Percentiles rank a stretch among this genome's conserved stretches.
phyloP scores from a whole-genome alignment of 495 filamentous ascomycete genomes.

The Hamigera avellanea region DNA sequence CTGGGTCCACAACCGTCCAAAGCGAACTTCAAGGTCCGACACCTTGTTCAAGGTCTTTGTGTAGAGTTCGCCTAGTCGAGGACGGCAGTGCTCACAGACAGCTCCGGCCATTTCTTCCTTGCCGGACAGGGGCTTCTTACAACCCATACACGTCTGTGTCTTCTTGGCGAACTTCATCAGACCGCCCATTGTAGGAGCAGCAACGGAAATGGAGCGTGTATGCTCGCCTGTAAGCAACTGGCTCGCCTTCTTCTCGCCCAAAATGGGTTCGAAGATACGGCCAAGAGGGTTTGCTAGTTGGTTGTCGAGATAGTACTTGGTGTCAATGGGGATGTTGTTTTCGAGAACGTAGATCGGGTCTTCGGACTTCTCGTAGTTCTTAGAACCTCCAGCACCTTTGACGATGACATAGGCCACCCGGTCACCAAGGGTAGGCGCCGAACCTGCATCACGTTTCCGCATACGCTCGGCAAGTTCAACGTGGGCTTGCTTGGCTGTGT shows the following conservation, averaged over 20 bases:
- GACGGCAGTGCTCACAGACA: slow-evolving; percentile 75
- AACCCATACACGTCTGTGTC: slow-evolving; percentile 96
- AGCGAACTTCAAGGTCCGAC: slow-evolving; percentile 83
- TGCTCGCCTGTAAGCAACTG: slow-evolving; percentile 81
- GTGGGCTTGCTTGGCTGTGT: slow-evolving; percentile 86
- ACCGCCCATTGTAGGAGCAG: slow-evolving; percentile 78
- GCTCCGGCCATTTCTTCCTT: slow-evolving; percentile 75
- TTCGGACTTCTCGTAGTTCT: slow-evolving; percentile 91
- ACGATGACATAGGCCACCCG: slow-evolving; percentile 98
- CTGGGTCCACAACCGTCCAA: slow-evolving; percentile 92
- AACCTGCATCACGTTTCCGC: slow-evolving; percentile 90
- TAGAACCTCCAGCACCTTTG: slow-evolving; percentile 76
- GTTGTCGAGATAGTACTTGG: slow-evolving; percentile 98
- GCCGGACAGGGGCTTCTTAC: slow-evolving; percentile 82
- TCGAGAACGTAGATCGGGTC: slow-evolving; percentile 95
- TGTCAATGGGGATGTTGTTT: slow-evolving; percentile 96
- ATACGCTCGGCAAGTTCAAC: slow-evolving; percentile 89
- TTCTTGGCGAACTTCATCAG: slow-evolving; percentile 98
- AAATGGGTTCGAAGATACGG: slow-evolving; percentile 94
- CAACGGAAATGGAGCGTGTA: slow-evolving; percentile 82
- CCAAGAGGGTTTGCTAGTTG: slow-evolving; percentile 89
- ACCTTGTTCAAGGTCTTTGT: slow-evolving; percentile 80
- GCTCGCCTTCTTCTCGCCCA: slow-evolving; percentile 80
- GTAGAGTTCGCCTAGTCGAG: slow-evolving; percentile 85
- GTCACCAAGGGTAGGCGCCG: slow-evolving; percentile 87